Conservation (phyloP, 768 basidiomycete species). For the Coprinopsis cinerea region DNA sequence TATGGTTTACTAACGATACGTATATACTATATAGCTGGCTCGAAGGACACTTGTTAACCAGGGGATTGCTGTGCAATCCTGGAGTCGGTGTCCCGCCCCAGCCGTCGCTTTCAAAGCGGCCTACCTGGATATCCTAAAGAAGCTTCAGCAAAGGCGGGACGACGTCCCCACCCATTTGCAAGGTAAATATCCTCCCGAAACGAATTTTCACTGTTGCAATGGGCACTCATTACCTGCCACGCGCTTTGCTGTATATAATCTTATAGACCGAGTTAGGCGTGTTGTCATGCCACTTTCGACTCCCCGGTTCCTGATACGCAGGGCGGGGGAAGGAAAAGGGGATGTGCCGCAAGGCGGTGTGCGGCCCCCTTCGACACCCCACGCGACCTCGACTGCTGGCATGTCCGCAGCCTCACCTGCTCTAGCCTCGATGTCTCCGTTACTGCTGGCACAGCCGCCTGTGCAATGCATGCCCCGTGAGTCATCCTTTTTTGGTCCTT, state of each 20-base stretch:
- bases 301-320: conserved; percentile 20
- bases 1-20: background rate
- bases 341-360: conserved; percentile 5
- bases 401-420: background rate
- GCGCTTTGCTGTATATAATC: background rate
- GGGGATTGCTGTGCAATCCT: conserved; percentile 39
- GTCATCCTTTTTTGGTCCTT: background rate
- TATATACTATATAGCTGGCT: conserved; percentile 31
- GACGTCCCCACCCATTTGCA: conserved; percentile 25
- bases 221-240: conserved; percentile 4
- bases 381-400: background rate
- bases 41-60: conserved; percentile 38
- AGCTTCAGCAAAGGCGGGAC: conserved; percentile 31
- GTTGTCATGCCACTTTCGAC: conserved; percentile 32
- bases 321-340: conserved; percentile 12
- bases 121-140: conserved; percentile 43
- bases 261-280: conserved; percentile 25
- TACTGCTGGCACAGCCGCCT: background rate
- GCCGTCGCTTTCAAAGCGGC: conserved; percentile 37
- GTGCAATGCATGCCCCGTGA: conserved; percentile 2
- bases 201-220: background rate
- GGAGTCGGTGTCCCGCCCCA: conserved; percentile 37
- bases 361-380: background rate
- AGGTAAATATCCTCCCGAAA: conserved; percentile 23
- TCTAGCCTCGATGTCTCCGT: background rate